Conservation (phyloP, 202 grass and related monocot species). For the Carex sylvatica region DNA sequence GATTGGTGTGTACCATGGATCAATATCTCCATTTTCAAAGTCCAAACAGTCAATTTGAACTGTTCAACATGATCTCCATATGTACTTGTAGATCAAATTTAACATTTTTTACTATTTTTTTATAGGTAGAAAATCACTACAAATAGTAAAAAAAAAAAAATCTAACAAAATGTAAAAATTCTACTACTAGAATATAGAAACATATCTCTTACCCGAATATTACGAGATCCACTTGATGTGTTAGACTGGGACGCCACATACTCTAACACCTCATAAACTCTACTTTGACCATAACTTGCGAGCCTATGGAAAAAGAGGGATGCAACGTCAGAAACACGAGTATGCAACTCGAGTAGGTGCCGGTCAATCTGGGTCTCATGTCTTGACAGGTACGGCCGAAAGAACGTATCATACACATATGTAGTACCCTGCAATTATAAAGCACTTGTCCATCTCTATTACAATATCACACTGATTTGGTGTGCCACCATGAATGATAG, state of each 20-base stretch:
- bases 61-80: no score
- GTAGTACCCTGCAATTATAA: constrained; percentile 59
- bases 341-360: constrained; percentile 70
- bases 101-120: no score
- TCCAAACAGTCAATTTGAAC: no score
- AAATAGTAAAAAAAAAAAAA: no score
- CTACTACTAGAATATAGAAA: not conserved
- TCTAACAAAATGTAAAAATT: not conserved
- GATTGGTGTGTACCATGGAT: no score
- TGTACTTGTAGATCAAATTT: no score
- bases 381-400: constrained; percentile 73
- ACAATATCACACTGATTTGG: constrained; percentile 11
- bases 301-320: constrained; percentile 50
- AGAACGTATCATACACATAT: constrained; percentile 83
- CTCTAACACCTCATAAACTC: constrained; percentile 73
- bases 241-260: constrained; percentile 65
- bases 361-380: constrained; percentile 85
- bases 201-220: constrained; percentile 12
- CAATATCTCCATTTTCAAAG: no score
- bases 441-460: constrained; percentile 22
- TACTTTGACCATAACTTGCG: constrained; percentile 65
- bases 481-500: constrained; percentile 1
- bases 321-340: constrained; percentile 50
- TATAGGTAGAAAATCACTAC: no score
- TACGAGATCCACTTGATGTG: constrained; percentile 28